A percentile compares a stretch with the other conserved stretches of the same genome.
Evolutionary conservation across 495 filamentous ascomycete genomes (phyloP).

Genomic region (Choiromyces venosus): DNA sequence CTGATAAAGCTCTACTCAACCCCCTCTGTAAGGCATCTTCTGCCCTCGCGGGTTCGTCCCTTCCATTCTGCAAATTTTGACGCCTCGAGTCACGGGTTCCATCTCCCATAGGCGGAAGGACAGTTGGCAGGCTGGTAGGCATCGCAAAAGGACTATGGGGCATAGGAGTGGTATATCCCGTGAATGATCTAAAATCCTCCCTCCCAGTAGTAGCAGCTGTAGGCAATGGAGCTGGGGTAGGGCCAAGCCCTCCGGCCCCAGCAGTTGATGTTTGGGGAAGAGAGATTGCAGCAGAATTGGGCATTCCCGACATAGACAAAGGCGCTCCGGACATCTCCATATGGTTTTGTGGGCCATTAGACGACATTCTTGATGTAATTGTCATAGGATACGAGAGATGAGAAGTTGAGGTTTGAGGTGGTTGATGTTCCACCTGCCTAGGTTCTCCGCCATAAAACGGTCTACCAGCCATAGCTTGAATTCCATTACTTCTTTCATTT

Average conservation of each 20-base stretch:
- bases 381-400: slow-evolving; percentile 45
- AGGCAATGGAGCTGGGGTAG: slow-evolving; percentile 35
- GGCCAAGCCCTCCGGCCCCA: slow-evolving; percentile 33
- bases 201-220: slow-evolving; percentile 41
- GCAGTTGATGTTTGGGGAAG: slow-evolving; percentile 33
- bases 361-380: slow-evolving; percentile 46
- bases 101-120: slow-evolving; percentile 45
- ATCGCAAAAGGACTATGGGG: slow-evolving; percentile 49
- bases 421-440: slow-evolving; percentile 46
- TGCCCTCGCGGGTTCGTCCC: slow-evolving; percentile 54
- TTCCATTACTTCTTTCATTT: slow-evolving; percentile 19
- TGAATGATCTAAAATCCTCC: slow-evolving; percentile 43
- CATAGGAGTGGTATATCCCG: slow-evolving; percentile 47
- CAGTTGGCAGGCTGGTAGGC: slow-evolving; percentile 44
- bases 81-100: slow-evolving; percentile 39
- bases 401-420: slow-evolving; percentile 34
- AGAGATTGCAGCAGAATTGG: slow-evolving; percentile 32
- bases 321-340: slow-evolving; percentile 40
- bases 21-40: slow-evolving; percentile 51
- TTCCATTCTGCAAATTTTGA: slow-evolving; percentile 33
- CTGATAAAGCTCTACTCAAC: slow-evolving; percentile 41
- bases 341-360: slow-evolving; percentile 39
- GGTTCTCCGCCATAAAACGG: slow-evolving; percentile 30
- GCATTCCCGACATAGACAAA: slow-evolving; percentile 24
- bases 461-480: slow-evolving; percentile 19